Evolutionary conservation across 2,329 filamentous ascomycete species (phyloP).

Genomic region (Iodosphaeria phyllophila): DNA sequence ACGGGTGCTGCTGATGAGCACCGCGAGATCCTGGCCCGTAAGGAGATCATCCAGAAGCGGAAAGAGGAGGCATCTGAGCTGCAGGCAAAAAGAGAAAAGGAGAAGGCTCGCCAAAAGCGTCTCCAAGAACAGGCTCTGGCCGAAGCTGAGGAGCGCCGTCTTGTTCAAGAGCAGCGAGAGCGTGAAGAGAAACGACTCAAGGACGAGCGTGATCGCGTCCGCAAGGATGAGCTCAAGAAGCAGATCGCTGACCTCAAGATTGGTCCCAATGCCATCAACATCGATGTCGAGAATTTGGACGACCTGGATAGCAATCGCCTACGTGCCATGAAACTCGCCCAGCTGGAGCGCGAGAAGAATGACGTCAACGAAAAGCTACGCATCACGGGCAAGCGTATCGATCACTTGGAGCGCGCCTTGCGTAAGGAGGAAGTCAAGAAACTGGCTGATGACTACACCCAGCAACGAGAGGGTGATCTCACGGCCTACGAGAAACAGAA

Average conservation of each 20-base stretch:
- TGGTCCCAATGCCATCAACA: conserved; percentile 54
- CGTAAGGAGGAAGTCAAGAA: conserved; percentile 92
- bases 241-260: conserved; percentile 83
- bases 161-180: conserved; percentile 82
- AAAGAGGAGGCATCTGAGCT: conserved; percentile 89
- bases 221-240: conserved; percentile 85
- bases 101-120: conserved; percentile 76
- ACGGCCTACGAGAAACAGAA: conserved; percentile 67
- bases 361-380: conserved; percentile 81
- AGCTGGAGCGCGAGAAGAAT: conserved; percentile 96
- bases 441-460: conserved; percentile 66
- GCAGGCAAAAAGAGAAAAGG: conserved; percentile 74
- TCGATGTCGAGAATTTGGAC: conserved; percentile 67
- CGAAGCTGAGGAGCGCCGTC: conserved; percentile 74
- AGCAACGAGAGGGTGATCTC: conserved; percentile 61
- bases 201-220: conserved; percentile 76
- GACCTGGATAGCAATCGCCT: conserved; percentile 79
- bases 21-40: conserved; percentile 63
- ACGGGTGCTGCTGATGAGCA: conserved; percentile 88
- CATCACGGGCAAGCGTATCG: conserved; percentile 84
- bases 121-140: conserved; percentile 73
- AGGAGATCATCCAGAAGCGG: conserved; percentile 86
- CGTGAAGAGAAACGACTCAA: conserved; percentile 74
- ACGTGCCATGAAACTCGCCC: conserved; percentile 83
- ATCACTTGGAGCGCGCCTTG: conserved; percentile 93